These are phyloP conservation scores for Brassica carinata DNA, from an alignment of 345 rosid species.

Conservation along the genomic window DNA sequence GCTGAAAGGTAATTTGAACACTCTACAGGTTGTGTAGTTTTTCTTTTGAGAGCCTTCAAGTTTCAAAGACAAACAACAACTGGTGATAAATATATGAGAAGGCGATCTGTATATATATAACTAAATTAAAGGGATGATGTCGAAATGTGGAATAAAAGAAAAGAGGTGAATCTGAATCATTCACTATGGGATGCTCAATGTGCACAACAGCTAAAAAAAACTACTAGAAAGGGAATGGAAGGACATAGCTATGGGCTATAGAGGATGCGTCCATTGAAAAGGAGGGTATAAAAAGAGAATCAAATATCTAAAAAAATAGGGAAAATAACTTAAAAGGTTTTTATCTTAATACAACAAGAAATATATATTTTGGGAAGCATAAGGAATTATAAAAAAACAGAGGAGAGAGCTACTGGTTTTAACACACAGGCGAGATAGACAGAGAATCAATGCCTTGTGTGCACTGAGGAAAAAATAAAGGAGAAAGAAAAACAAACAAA, in stretches of 20 bases:
- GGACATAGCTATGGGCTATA: constrained; percentile 1
- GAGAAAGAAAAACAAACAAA: constrained; percentile 5
- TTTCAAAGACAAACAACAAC: constrained; percentile 19
- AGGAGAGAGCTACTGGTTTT: constrained; percentile 29
- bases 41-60: not conserved
- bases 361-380: constrained; percentile 49
- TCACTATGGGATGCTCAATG: constrained; percentile 43
- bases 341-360: constrained; percentile 36
- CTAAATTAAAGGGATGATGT: constrained; percentile 32
- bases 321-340: not conserved
- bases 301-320: constrained; percentile 23
- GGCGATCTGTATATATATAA: constrained; percentile 52
- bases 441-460: constrained; percentile 74
- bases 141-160: constrained; percentile 55
- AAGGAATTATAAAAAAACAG: constrained; percentile 39
- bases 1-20: not conserved
- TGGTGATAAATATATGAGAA: constrained; percentile 28
- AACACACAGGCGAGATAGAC: constrained; percentile 14
- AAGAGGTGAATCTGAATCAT: constrained; percentile 51
- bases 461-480: constrained; percentile 49
- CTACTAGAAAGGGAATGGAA: constrained; percentile 45
- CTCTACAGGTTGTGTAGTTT: not conserved
- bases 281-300: constrained; percentile 42
- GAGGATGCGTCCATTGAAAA: constrained; percentile 53
- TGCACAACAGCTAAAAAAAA: constrained; percentile 55